phyloP scores from a whole-genome alignment of 2,329 filamentous ascomycete genomes.

The Fusarium xylarioides region DNA sequence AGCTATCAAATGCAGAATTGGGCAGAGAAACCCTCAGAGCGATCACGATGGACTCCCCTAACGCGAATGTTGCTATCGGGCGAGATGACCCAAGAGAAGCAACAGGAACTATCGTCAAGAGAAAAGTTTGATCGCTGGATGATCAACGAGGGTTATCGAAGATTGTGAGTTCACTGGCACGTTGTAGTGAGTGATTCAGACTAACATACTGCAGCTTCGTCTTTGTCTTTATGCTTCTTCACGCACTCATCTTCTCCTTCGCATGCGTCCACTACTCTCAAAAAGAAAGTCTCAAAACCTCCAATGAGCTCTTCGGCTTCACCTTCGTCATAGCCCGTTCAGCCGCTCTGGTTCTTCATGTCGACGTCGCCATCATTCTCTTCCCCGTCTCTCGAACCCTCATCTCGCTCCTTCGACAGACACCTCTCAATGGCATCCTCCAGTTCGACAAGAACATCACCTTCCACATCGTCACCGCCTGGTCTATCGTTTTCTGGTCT shows the following conservation, averaged over 20 bases:
- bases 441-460: conserved; percentile 92
- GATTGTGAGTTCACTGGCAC: conserved; percentile 67
- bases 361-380: conserved; percentile 81
- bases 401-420: conserved; percentile 82
- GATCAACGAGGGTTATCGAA: conserved; percentile 86
- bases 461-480: conserved; percentile 85
- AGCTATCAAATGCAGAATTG: conserved; percentile 41
- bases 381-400: conserved; percentile 86
- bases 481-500: conserved; percentile 89
- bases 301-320: conserved; percentile 75
- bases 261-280: conserved; percentile 82
- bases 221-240: conserved; percentile 76
- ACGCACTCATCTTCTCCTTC: conserved; percentile 81
- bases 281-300: conserved; percentile 76
- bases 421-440: conserved; percentile 84
- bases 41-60: conserved; percentile 83
- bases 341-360: conserved; percentile 79
- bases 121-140: conserved; percentile 87
- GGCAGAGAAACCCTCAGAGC: conserved; percentile 64
- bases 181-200: no score
- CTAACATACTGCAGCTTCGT: conserved; percentile 64
- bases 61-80: conserved; percentile 85
- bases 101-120: conserved; percentile 71
- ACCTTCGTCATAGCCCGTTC: conserved; percentile 81
- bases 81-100: conserved; percentile 79